phyloP scores from a whole-genome alignment of 73 alveolate genomes.

The Tetrahymena thermophila region DNA sequence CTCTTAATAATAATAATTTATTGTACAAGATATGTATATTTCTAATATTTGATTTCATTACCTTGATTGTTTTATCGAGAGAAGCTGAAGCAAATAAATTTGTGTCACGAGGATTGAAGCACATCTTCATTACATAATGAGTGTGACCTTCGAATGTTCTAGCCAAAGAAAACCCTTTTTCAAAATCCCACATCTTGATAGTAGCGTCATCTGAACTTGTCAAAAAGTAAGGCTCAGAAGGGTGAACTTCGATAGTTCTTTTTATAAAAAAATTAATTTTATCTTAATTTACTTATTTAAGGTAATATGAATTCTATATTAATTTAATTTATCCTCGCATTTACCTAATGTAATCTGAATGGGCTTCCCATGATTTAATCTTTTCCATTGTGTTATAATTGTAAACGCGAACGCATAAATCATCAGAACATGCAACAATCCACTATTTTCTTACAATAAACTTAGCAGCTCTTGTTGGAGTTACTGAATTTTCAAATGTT shows the following conservation, averaged over 20 bases:
- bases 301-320: not conserved
- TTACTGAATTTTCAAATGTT: slow-evolving; percentile 71
- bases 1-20: too few species aligned
- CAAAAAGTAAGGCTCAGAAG: slow-evolving; percentile 84
- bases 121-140: slow-evolving; percentile 93
- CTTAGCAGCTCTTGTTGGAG: slow-evolving; percentile 95
- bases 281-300: not conserved
- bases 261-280: not conserved
- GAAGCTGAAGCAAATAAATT: slow-evolving; percentile 92
- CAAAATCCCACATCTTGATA: slow-evolving; percentile 97
- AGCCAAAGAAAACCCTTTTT: slow-evolving; percentile 80
- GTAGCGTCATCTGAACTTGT: slow-evolving; percentile 95
- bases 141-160: slow-evolving; percentile 95
- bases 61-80: slow-evolving; percentile 79
- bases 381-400: slow-evolving; percentile 97
- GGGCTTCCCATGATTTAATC: slow-evolving; percentile 85
- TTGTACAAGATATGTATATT: too few species aligned
- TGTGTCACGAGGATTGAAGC: slow-evolving; percentile 89
- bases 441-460: slow-evolving; percentile 89
- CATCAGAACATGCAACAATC: slow-evolving; percentile 67
- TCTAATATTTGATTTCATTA: not conserved
- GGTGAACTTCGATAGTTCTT: slow-evolving; percentile 80
- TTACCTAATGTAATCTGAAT: slow-evolving; percentile 94
- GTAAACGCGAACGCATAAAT: slow-evolving; percentile 81
- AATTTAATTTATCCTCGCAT: not conserved